A percentile compares a stretch with the other conserved stretches of the same genome.
phyloP scores from a whole-genome alignment of 192 early-diverging fungal species.

The Neocallimastix lanati region DNA sequence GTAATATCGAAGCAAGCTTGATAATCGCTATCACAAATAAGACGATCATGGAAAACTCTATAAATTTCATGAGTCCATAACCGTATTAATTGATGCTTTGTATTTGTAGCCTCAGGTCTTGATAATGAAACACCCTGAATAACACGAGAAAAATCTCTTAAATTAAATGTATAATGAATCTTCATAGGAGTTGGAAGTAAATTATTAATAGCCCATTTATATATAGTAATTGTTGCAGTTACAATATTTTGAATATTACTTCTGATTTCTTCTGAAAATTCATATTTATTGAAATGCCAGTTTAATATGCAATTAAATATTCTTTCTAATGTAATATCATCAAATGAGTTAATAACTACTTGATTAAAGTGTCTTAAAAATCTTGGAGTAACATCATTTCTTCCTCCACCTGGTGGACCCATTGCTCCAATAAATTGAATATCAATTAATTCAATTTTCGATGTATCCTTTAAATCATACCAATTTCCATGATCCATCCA shows the following conservation, averaged over 20 bases:
- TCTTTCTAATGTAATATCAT: slow-evolving; percentile 23
- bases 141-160: slow-evolving; percentile 34
- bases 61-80: slow-evolving; percentile 39
- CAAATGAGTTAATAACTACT: slow-evolving; percentile 28
- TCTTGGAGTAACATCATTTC: slow-evolving; percentile 28
- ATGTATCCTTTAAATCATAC: slow-evolving; percentile 44
- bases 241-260: slow-evolving; percentile 17
- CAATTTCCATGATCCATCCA: slow-evolving; percentile 44
- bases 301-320: slow-evolving; percentile 33
- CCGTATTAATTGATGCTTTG: slow-evolving; percentile 21
- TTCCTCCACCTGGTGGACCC: slow-evolving; percentile 39
- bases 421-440: slow-evolving; percentile 25
- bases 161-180: slow-evolving; percentile 41
- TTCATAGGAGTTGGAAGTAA: slow-evolving; percentile 34
- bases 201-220: slow-evolving; percentile 27
- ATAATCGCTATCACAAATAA: slow-evolving; percentile 29
- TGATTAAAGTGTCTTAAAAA: slow-evolving; percentile 37
- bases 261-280: slow-evolving; percentile 15
- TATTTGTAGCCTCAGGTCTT: slow-evolving; percentile 13
- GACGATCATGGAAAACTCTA: slow-evolving; percentile 33
- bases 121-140: slow-evolving; percentile 31
- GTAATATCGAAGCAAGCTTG: slow-evolving; percentile 22
- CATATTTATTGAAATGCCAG: slow-evolving; percentile 29
- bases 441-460: slow-evolving; percentile 25
- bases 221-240: slow-evolving; percentile 25